Conservation (phyloP, 2,329 filamentous ascomycete genomes). For the Pyrenophora graminea region DNA sequence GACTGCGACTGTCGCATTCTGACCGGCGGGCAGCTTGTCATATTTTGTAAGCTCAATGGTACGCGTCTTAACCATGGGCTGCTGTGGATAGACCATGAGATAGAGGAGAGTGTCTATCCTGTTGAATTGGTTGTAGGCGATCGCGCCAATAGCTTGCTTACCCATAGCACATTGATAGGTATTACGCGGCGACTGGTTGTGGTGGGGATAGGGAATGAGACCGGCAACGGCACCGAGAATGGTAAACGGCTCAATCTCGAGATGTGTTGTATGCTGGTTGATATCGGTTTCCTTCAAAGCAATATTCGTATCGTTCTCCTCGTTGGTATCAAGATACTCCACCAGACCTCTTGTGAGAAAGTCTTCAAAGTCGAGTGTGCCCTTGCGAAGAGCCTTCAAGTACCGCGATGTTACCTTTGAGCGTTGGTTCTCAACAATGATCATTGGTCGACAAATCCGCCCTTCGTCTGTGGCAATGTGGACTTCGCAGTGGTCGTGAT, state of each 20-base stretch:
- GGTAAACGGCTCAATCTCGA: constrained; percentile 98
- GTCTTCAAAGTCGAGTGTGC: constrained; percentile 88
- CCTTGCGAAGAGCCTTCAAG: constrained; percentile 78
- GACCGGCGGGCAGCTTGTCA: constrained; percentile 93
- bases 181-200: constrained; percentile 98
- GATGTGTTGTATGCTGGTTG: constrained; percentile 80
- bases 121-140: constrained; percentile 97
- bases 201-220: constrained; percentile 95
- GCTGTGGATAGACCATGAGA: constrained; percentile 95
- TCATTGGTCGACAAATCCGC: constrained; percentile 91
- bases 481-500: constrained; percentile 86
- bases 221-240: constrained; percentile 94
- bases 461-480: constrained; percentile 98
- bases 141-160: constrained; percentile 98
- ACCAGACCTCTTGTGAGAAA: constrained; percentile 88
- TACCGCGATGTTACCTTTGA: constrained; percentile 80
- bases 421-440: constrained; percentile 87
- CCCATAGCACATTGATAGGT: constrained; percentile 99
- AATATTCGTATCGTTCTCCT: constrained; percentile 95
- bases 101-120: constrained; percentile 96
- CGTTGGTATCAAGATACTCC: constrained; percentile 97
- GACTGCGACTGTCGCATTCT: constrained; percentile 96
- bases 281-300: constrained; percentile 87
- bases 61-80: constrained; percentile 95
- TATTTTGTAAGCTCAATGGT: constrained; percentile 97